Evolutionary conservation across 768 basidiomycete genomes (phyloP).

Genomic region (Paxillus ammoniavirescens): DNA sequence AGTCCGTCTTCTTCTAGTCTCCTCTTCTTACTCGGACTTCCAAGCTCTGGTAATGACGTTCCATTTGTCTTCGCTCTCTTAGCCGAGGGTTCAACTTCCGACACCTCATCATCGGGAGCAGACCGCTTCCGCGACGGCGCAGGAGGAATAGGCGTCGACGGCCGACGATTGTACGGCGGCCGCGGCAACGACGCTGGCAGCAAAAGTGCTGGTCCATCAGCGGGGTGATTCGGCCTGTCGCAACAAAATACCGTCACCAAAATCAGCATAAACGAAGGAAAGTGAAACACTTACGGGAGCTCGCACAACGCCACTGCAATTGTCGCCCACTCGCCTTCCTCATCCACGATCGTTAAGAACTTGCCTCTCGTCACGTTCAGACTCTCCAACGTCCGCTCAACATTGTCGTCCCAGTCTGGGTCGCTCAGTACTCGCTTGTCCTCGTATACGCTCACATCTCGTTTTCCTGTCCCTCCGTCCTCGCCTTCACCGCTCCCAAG

Average conservation of each 20-base stretch:
- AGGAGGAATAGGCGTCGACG: conserved; percentile 33
- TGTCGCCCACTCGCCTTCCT: conserved; percentile 74
- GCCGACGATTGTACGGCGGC: conserved; percentile 46
- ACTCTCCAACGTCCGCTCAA: conserved; percentile 75
- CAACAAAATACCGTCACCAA: neutral
- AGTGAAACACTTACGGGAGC: conserved; percentile 59
- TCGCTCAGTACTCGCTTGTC: conserved; percentile 86
- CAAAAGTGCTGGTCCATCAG: conserved; percentile 52
- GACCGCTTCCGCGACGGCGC: conserved; percentile 56
- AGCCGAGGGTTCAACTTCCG: conserved; percentile 53
- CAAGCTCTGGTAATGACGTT: conserved; percentile 13
- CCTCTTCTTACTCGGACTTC: conserved; percentile 63
- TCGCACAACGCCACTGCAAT: conserved; percentile 67
- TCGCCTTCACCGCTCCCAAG: conserved; percentile 49
- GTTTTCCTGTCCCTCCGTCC: conserved; percentile 33
- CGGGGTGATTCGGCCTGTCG: conserved; percentile 54
- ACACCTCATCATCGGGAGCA: conserved; percentile 56
- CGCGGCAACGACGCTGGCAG: conserved; percentile 64
- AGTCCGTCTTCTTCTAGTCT: conserved; percentile 74
- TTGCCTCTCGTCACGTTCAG: conserved; percentile 79
- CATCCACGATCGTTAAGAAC: conserved; percentile 87
- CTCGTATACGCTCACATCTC: conserved; percentile 83
- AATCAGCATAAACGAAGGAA: neutral
- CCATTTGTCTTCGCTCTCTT: conserved; percentile 50
- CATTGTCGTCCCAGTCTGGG: conserved; percentile 92